Percentiles rank a stretch among this genome's conserved stretches.
phyloP scores from a whole-genome alignment of 1,284 basidiomycete species.

The Sphagnurus paluster region DNA sequence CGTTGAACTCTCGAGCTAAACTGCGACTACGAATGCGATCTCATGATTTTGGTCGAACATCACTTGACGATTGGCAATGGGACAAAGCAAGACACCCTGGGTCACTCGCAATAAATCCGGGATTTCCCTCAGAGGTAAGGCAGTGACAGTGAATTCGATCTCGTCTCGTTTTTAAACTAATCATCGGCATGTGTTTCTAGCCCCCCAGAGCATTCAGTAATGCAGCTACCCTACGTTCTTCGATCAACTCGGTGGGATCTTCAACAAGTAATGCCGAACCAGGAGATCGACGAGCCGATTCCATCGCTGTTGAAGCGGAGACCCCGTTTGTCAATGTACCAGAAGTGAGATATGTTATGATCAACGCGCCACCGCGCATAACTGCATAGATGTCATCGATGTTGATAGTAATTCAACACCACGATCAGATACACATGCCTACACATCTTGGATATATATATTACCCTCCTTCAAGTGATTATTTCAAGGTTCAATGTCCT shows the following conservation, averaged over 20 bases:
- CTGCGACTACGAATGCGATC: slow-evolving; percentile 42
- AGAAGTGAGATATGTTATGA: too few species aligned
- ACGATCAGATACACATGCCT: background rate
- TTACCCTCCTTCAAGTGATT: background rate
- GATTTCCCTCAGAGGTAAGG: slow-evolving; percentile 10
- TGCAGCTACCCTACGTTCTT: slow-evolving; percentile 3
- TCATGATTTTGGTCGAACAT: slow-evolving; percentile 37
- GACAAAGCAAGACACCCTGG: slow-evolving; percentile 16
- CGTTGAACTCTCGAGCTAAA: slow-evolving; percentile 42
- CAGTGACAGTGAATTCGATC: background rate
- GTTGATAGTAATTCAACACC: background rate
- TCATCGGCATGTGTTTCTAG: background rate
- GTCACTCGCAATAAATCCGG: background rate
- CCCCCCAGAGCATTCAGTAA: slow-evolving; percentile 3
- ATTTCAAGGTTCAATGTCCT: slow-evolving; percentile 35
- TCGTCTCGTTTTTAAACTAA: background rate
- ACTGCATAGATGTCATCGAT: too few species aligned
- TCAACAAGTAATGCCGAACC: background rate
- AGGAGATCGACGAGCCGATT: background rate
- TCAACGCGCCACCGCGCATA: too few species aligned
- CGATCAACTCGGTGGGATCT: slow-evolving; percentile 2
- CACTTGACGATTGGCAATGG: slow-evolving; percentile 35
- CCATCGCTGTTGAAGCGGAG: background rate
- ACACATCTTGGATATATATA: background rate
- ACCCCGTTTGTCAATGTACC: too few species aligned